These are phyloP conservation scores for Reticulascus tulasneorum DNA, from an alignment of 2,329 filamentous ascomycete species.

Conservation along the genomic window DNA sequence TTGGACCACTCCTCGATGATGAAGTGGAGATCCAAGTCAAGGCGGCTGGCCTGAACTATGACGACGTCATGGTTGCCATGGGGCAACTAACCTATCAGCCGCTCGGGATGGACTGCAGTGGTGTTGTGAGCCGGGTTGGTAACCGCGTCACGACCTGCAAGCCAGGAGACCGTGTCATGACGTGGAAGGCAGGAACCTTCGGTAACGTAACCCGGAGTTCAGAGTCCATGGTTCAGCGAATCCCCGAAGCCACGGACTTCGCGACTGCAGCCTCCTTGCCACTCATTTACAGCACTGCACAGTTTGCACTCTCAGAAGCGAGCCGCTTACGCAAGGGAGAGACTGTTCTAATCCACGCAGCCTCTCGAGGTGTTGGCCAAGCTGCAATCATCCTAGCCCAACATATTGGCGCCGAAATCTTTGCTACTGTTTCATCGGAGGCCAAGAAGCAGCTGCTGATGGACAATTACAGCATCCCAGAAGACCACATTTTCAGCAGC, in stretches of 20 bases:
- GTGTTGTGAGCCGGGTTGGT: conserved; percentile 26
- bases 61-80: conserved; percentile 20
- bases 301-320: conserved; percentile 21
- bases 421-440: conserved; percentile 30
- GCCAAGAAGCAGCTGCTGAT: conserved; percentile 34
- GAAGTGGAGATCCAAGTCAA: conserved; percentile 21
- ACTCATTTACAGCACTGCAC: conserved; percentile 23
- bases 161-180: conserved; percentile 22
- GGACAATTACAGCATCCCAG: conserved; percentile 30
- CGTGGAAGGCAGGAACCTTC: conserved; percentile 10
- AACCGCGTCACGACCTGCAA: conserved; percentile 19
- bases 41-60: conserved; percentile 20
- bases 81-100: conserved; percentile 14
- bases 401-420: conserved; percentile 34
- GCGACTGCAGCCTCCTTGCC: conserved; percentile 30
- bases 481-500: conserved; percentile 24
- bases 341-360: conserved; percentile 34
- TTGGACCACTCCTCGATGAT: conserved; percentile 1
- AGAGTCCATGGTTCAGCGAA: conserved; percentile 15
- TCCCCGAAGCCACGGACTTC: conserved; percentile 33
- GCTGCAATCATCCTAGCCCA: conserved; percentile 33
- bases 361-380: conserved; percentile 32
- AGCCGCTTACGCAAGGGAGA: conserved; percentile 30
- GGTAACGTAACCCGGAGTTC: conserved; percentile 23
- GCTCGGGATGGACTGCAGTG: conserved; percentile 26